Evolutionary conservation across 805 yeast species (phyloP).

Genomic region (Scheffersomyces lignosus): DNA sequence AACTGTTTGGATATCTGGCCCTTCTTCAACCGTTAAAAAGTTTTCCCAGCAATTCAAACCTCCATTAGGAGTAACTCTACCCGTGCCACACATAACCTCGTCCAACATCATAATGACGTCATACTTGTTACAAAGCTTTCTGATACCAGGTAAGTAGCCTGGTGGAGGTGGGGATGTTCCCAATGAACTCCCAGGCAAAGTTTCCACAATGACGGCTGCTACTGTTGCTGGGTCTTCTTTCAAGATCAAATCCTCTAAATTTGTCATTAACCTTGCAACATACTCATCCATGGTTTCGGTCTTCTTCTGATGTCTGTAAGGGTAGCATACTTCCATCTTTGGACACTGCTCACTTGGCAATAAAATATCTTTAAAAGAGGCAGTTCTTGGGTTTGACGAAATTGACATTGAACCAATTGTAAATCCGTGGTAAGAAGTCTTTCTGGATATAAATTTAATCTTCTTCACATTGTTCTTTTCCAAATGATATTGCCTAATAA

Average conservation of each 20-base stretch:
- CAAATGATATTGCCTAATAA: constrained; percentile 24
- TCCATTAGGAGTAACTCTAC: constrained; percentile 38
- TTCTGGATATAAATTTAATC: constrained; percentile 24
- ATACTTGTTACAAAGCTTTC: constrained; percentile 51
- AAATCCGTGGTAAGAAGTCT: constrained; percentile 29
- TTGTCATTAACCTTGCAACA: constrained; percentile 18
- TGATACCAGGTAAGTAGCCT: constrained; percentile 29
- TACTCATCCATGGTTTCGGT: constrained; percentile 23
- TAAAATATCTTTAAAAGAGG: constrained; percentile 21
- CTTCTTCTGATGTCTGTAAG: constrained; percentile 29
- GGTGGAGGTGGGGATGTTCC: constrained; percentile 29
- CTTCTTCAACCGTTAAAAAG: constrained; percentile 21
- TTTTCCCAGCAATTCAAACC: constrained; percentile 32
- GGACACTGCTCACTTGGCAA: constrained; percentile 16
- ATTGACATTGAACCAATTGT: constrained; percentile 27
- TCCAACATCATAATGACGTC: constrained; percentile 51
- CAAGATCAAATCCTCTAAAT: constrained; percentile 22
- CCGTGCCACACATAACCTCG: constrained; percentile 61
- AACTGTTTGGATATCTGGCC: constrained; percentile 32
- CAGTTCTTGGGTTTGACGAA: constrained; percentile 16
- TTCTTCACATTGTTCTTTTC: constrained; percentile 25
- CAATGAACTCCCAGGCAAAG: constrained; percentile 27
- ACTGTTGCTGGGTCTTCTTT: constrained; percentile 29
- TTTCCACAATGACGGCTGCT: constrained; percentile 26
- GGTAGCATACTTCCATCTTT: constrained; percentile 22